Base-by-base conservation (phyloP, 768 basidiomycete species). In the Austroboletus eburneus region DNA sequence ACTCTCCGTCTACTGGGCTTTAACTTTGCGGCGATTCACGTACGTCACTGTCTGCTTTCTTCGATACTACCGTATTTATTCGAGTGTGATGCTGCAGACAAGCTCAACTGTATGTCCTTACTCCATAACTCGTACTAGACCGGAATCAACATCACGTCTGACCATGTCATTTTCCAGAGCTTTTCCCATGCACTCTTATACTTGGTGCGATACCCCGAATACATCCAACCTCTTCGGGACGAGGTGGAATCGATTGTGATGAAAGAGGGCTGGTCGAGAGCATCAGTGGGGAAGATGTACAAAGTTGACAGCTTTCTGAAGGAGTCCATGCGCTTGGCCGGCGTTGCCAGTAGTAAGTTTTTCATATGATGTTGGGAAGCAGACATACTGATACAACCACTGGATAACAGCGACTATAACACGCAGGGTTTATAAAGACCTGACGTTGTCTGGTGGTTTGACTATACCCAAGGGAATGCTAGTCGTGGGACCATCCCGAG, bases 21-120 rank as follows among this genome's bases (percentile, higher is more conserved):
- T 25, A 45, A 38, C 43, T 29, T 45, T 12, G 43, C 36, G 14
- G n/a, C 43, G 5, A 29, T 37, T 37, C 36, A 45, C 24, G 35
- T 45, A 29, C 18, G 43, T 45, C n/a, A 8, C 30, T 14, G 9
- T 32, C 7, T 32, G 30, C 12, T 9, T 14, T 32, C 30, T 32
- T 32, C 13, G 14, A 9, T 32, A 7, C 14, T 14, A 13, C 5
- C 30, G 8, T 13, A 32, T 27, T 32, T 13, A 7, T 13, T 7
- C 30, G 14, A 9, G n/a, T n/a, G n/a, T n/a, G n/a, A n/a, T n/a
- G 30, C 30, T 32, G 13, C 14, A 32, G 30, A 32, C 30, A 13
- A 32, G 30, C 30, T 32, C 30, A 32, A 32, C 4, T 13, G 30
- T 32, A 14, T 32, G 30, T 13, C 4, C 4, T 32, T 32, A 9